phyloP scores from a whole-genome alignment of 2,329 filamentous ascomycete genomes.

The Clonostachys rosea region DNA sequence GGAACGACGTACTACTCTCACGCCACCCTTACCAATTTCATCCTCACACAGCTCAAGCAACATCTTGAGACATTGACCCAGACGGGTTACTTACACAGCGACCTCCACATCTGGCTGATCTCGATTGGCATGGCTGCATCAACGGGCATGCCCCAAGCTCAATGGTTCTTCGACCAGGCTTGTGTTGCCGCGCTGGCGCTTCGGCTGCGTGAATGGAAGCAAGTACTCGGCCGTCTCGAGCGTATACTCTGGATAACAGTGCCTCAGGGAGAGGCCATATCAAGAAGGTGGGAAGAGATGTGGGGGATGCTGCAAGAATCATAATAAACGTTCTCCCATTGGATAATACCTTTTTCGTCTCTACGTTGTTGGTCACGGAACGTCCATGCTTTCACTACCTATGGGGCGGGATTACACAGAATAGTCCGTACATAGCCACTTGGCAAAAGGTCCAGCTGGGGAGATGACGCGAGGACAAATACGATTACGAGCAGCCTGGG shows the following conservation, averaged over 20 bases:
- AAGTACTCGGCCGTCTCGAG: slow-evolving; percentile 9
- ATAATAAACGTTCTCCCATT: too few relatives aligned
- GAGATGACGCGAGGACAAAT: too few relatives aligned
- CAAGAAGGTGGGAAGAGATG: not conserved
- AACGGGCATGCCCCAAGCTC: slow-evolving; percentile 12
- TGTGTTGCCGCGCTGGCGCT: not conserved
- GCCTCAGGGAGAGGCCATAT: slow-evolving; percentile 8
- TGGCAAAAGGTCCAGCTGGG: too few relatives aligned
- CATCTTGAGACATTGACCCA: slow-evolving; percentile 15
- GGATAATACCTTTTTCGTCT: too few relatives aligned
- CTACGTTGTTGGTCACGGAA: too few relatives aligned
- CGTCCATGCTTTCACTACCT: too few relatives aligned
- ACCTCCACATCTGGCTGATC: slow-evolving; percentile 34
- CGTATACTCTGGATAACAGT: slow-evolving; percentile 21
- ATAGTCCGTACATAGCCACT: too few relatives aligned
- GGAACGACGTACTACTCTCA: slow-evolving; percentile 54
- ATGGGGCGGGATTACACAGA: too few relatives aligned
- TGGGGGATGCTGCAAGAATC: too few relatives aligned
- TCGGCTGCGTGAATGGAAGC: slow-evolving; percentile 2
- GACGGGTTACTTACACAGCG: slow-evolving; percentile 4
- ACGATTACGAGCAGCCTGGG: too few relatives aligned
- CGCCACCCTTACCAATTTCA: slow-evolving; percentile 25
- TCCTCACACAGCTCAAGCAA: slow-evolving; percentile 22
- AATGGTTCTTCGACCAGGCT: slow-evolving; percentile 20
- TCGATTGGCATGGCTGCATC: slow-evolving; percentile 32